Percentiles rank a stretch among this genome's conserved stretches.
These are phyloP conservation scores for Apiospora koreana DNA, from an alignment of 2,329 filamentous ascomycete genomes.

Conservation along the genomic window DNA sequence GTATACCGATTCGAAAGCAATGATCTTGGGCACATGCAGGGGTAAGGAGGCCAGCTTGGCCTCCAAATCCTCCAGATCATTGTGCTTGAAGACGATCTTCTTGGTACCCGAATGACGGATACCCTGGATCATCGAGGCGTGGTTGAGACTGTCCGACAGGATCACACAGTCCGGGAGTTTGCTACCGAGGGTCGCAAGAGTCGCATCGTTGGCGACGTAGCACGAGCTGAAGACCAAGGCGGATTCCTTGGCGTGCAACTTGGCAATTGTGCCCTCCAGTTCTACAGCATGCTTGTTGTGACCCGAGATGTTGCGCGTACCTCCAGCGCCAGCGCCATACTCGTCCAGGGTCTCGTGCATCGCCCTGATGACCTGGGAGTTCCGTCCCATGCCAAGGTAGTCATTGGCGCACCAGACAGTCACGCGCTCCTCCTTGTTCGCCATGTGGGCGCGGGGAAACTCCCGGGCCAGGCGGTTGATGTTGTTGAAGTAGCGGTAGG, in stretches of 20 bases:
- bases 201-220: conserved; percentile 98
- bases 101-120: conserved; percentile 96
- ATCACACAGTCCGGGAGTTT: conserved; percentile 97
- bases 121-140: conserved; percentile 99
- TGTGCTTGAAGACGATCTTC: conserved; percentile 99
- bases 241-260: conserved; percentile 87
- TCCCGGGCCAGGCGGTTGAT: conserved; percentile 98
- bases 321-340: conserved; percentile 93
- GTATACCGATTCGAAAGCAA: conserved; percentile 98
- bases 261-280: conserved; percentile 79
- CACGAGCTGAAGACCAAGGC: conserved; percentile 96
- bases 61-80: conserved; percentile 91
- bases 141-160: conserved; percentile 95
- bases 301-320: conserved; percentile 95
- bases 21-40: conserved; percentile 88
- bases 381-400: conserved; percentile 96
- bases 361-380: conserved; percentile 78
- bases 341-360: conserved; percentile 96
- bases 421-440: conserved; percentile 78
- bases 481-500: conserved; percentile 99
- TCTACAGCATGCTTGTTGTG: conserved; percentile 93
- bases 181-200: conserved; percentile 92
- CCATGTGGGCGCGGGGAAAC: conserved; percentile 93
- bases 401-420: conserved; percentile 99
- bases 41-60: conserved; percentile 88